Conservation (phyloP, 768 basidiomycete species). For the Tricholoma hemisulphureum region DNA sequence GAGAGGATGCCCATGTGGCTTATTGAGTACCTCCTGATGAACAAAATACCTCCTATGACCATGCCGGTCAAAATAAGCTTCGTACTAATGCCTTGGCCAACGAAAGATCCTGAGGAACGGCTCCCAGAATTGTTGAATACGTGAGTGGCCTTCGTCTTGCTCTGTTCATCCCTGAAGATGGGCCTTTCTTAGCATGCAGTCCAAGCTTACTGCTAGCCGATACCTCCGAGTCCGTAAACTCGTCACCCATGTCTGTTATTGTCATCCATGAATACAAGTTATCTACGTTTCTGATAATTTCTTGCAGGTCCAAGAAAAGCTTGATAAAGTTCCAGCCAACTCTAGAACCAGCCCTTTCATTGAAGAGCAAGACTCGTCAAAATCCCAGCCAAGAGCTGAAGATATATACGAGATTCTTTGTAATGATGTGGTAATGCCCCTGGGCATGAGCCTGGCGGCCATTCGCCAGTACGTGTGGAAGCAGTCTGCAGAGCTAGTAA, state of each 20-base stretch:
- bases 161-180: neutral
- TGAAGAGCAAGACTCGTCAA: conserved; percentile 18
- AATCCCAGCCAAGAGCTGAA: conserved; percentile 43
- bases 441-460: conserved; percentile 87
- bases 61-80: conserved; percentile 80
- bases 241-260: conserved; percentile 62
- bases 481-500: conserved; percentile 64
- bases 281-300: neutral
- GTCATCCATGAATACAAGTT: neutral
- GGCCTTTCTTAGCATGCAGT: conserved; percentile 52
- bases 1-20: conserved; percentile 85
- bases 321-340: conserved; percentile 47
- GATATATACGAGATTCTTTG: conserved; percentile 86
- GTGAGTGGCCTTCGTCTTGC: conserved; percentile 43
- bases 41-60: conserved; percentile 51
- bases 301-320: conserved; percentile 76
- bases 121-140: conserved; percentile 83
- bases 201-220: conserved; percentile 85
- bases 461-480: conserved; percentile 90
- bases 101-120: conserved; percentile 54
- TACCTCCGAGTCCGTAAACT: conserved; percentile 86
- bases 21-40: conserved; percentile 78
- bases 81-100: conserved; percentile 75
- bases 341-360: neutral
- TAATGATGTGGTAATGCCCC: conserved; percentile 77